Base-by-base conservation (phyloP, 1,284 basidiomycete genomes). In the Ganoderma multipileum region DNA sequence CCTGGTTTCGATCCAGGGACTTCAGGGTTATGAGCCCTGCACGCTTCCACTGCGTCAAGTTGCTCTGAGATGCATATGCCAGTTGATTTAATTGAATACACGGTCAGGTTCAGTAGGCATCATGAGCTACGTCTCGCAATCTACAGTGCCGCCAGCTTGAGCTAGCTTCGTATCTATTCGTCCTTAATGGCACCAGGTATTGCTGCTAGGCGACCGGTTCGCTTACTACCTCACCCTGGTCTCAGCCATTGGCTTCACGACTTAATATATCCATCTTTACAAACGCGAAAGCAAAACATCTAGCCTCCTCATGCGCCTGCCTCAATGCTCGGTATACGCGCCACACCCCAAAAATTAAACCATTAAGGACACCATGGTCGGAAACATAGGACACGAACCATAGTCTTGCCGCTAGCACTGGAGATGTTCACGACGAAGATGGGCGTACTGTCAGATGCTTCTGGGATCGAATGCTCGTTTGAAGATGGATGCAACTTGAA, bases 21-120 rank as follows among this genome's bases (percentile, higher is more conserved):
- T 50, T 50, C 47, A 50, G 47, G 47, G 47, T 50, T 50, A 50
- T 50, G 47, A 50, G 47, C 47, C 47, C 47, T 50, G 47, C 47
- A 50, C 47, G 47, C 47, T 50, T 50, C 47, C 47, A 50, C 47
- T 50, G 47, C 47, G 47, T 50, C 47, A 50, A 50, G 47, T 50
- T 50, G 47, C 47, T 50, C 12, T 42, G 41, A 6, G 41, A 6
- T 18, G 20, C 7, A 5, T 18, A 8, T 33, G 33, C 33, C 33
- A 8, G 33, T 33, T 33, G 0, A 33, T 8, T 33, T 33, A 1
- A 0, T 33, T 33, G 8, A 33, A 33, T n/a, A n/a, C 33, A 33
- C 33, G 4, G 8, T 33, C 33, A 33, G 33, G 8, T 33, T 33
- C 33, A 33, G 33, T 33, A 33, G 33, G 33, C 33, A 8, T 33